Percentiles rank a stretch among this genome's conserved stretches.
Conservation (phyloP, 208 protist species). For the Leishmania braziliensis region DNA sequence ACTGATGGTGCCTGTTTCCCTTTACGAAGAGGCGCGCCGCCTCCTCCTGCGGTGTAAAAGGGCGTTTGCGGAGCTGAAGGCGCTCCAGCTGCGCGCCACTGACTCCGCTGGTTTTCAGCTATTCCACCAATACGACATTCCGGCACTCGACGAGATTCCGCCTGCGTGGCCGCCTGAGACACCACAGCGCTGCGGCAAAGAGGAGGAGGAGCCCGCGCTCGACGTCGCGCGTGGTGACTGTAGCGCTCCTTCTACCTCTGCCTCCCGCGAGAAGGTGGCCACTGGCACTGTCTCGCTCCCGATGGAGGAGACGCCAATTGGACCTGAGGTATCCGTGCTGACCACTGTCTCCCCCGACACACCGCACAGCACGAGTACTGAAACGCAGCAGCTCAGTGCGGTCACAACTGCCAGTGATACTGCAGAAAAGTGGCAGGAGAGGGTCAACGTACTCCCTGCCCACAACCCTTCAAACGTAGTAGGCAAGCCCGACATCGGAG, state of each 20-base stretch:
- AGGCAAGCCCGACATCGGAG: background rate
- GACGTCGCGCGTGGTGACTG: background rate
- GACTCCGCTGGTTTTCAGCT: constrained; percentile 21
- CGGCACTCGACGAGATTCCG: constrained; percentile 24
- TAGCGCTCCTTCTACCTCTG: background rate
- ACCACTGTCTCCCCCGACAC: constrained; percentile 24
- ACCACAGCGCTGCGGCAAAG: background rate
- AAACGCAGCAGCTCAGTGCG: background rate
- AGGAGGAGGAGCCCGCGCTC: background rate
- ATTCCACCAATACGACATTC: constrained; percentile 24
- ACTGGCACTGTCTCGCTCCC: background rate
- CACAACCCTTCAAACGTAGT: background rate
- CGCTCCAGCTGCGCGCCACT: constrained; percentile 26
- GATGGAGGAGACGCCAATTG: constrained; percentile 12
- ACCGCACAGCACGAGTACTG: constrained; percentile 9
- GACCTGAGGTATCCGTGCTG: constrained; percentile 14
- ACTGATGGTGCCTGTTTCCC: constrained; percentile 6
- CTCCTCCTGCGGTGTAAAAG: constrained; percentile 15
- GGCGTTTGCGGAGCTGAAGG: constrained; percentile 29
- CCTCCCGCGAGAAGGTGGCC: background rate
- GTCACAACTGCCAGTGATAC: background rate
- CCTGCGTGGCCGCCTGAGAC: constrained; percentile 13
- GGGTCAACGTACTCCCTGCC: background rate
- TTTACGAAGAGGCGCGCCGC: constrained; percentile 26
- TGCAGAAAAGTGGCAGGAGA: too few relatives aligned